Evolutionary conservation across 75 land plant species (phyloP).

Genomic region (Gnetum montanum): DNA sequence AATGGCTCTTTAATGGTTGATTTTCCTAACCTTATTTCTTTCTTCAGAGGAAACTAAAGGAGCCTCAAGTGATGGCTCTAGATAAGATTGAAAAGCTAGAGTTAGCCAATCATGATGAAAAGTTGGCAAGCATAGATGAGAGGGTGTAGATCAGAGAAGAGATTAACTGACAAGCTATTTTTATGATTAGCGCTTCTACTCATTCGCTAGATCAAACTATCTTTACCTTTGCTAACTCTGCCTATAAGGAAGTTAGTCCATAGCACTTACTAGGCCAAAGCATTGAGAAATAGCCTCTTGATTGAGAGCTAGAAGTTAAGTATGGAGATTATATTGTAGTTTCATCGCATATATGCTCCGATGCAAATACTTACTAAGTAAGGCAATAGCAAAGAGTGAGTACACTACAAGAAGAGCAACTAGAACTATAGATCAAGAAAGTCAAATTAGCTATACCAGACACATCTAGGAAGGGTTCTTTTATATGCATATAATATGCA

Average conservation of each 20-base stretch:
- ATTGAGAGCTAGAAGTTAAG: not conserved
- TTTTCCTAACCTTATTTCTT: not conserved
- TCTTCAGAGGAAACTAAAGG: not conserved
- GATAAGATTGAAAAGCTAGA: not conserved
- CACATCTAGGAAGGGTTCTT: too few relatives aligned
- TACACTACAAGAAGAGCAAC: too few relatives aligned
- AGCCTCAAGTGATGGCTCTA: not conserved
- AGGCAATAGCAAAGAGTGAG: too few relatives aligned
- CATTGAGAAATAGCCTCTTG: not conserved
- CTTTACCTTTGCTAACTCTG: not conserved
- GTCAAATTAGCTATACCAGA: too few relatives aligned
- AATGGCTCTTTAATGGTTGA: too few relatives aligned
- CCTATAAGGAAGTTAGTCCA: not conserved
- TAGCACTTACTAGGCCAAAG: not conserved
- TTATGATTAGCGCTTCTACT: not conserved
- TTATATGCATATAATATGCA: too few relatives aligned
- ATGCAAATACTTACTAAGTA: too few relatives aligned
- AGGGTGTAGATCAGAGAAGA: not conserved
- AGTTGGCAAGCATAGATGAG: not conserved
- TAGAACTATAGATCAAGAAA: too few relatives aligned
- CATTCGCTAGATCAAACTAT: not conserved
- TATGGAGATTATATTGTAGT: too few relatives aligned
- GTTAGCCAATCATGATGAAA: not conserved
- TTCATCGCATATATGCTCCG: too few relatives aligned
- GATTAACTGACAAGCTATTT: not conserved